Evolutionary conservation across 768 basidiomycete genomes (phyloP).

Genomic region (Russula compacta): DNA sequence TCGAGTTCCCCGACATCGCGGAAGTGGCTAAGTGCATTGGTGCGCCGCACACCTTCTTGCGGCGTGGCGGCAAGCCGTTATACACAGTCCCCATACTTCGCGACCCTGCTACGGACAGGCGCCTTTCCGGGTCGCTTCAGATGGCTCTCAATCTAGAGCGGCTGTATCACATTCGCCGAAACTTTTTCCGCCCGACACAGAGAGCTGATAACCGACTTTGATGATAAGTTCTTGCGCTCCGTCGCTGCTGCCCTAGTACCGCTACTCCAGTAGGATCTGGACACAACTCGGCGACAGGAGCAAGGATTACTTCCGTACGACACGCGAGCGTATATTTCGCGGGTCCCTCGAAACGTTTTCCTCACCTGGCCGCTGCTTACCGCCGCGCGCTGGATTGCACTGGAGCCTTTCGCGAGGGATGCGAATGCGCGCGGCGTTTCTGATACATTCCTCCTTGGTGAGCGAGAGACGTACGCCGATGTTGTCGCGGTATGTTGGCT

Average conservation of each 20-base stretch:
- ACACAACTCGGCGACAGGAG: constrained; percentile 30
- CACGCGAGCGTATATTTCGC: constrained; percentile 29
- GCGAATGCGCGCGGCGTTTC: constrained; percentile 11
- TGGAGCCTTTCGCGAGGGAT: constrained; percentile 23
- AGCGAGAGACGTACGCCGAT: constrained; percentile 34
- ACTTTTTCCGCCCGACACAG: constrained; percentile 27
- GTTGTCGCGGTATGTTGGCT: constrained; percentile 30
- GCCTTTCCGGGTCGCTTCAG: constrained; percentile 33
- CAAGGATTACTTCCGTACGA: constrained; percentile 32
- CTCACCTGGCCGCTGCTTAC: constrained; percentile 25
- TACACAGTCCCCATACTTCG: constrained; percentile 43
- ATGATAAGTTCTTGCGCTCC: constrained; percentile 21
- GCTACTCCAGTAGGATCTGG: constrained; percentile 3
- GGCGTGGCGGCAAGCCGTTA: constrained; percentile 22
- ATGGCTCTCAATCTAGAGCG: constrained; percentile 43
- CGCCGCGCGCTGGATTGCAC: constrained; percentile 29
- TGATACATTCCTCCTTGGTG: constrained; percentile 28
- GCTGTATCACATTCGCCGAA: constrained; percentile 33
- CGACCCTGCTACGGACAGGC: constrained; percentile 31
- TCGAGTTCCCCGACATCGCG: constrained; percentile 45
- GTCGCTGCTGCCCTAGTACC: background rate
- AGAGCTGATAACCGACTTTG: constrained; percentile 21
- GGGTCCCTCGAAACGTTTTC: constrained; percentile 30
- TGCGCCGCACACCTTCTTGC: constrained; percentile 29
- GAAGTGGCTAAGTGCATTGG: constrained; percentile 29